Conservation (phyloP, 2,329 filamentous ascomycete genomes). For the Aspergillus amoenus region DNA sequence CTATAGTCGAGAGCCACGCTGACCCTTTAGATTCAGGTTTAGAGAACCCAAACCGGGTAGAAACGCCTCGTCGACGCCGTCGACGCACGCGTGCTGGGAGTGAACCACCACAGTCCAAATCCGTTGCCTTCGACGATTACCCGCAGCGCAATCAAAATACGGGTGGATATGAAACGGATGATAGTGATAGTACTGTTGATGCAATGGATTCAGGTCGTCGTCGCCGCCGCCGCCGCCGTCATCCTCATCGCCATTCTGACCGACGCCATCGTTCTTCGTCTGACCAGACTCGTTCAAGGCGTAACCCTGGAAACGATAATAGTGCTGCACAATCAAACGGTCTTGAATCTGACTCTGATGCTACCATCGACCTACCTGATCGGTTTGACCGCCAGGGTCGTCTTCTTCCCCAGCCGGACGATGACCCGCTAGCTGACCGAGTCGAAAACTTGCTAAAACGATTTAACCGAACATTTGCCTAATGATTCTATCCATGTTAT, state of each 20-base stretch:
- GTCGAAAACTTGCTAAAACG: slow-evolving; percentile 38
- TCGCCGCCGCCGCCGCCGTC: background rate
- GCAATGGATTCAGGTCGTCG: slow-evolving; percentile 18
- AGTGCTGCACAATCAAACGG: slow-evolving; percentile 1
- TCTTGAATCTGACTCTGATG: slow-evolving; percentile 38
- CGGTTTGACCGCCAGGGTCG: slow-evolving; percentile 45
- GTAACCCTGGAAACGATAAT: background rate
- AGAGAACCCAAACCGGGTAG: slow-evolving; percentile 14
- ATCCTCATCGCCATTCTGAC: slow-evolving; percentile 20
- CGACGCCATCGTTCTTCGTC: slow-evolving; percentile 25
- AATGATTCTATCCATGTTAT: slow-evolving; percentile 1
- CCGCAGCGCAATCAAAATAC: slow-evolving; percentile 11
- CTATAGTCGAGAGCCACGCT: background rate
- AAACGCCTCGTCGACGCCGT: slow-evolving; percentile 8
- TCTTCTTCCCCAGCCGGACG: slow-evolving; percentile 31
- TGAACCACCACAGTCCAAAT: slow-evolving; percentile 31
- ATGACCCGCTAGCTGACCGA: slow-evolving; percentile 35
- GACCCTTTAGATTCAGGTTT: slow-evolving; percentile 20
- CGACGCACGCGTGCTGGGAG: slow-evolving; percentile 21
- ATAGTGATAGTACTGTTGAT: slow-evolving; percentile 40
- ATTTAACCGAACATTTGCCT: slow-evolving; percentile 27
- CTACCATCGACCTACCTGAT: slow-evolving; percentile 45
- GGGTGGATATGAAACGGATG: slow-evolving; percentile 45
- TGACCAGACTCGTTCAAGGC: slow-evolving; percentile 15
- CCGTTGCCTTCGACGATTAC: slow-evolving; percentile 33